phyloP scores from a whole-genome alignment of 2,329 filamentous ascomycete species.

The Hymenoscyphus albidus region DNA sequence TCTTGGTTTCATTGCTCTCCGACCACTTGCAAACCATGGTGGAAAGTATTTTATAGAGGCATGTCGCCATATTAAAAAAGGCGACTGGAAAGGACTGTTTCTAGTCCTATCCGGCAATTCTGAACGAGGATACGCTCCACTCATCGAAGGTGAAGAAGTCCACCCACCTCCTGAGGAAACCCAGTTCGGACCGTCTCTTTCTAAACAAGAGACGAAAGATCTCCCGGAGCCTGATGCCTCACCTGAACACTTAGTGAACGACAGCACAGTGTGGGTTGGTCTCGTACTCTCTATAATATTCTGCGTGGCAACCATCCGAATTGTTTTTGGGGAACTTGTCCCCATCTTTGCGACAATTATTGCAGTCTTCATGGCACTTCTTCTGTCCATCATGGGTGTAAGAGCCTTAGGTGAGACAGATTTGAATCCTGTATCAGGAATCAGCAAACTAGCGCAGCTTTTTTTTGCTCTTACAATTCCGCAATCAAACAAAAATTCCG shows the following conservation, averaged over 20 bases:
- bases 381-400: conserved; percentile 74
- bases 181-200: conserved; percentile 2
- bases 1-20: conserved; percentile 70
- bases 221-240: conserved; percentile 68
- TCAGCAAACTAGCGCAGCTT: conserved; percentile 92
- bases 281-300: conserved; percentile 72
- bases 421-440: conserved; percentile 92
- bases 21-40: conserved; percentile 53
- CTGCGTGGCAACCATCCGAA: conserved; percentile 76
- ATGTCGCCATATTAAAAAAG: conserved; percentile 25
- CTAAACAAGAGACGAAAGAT: conserved; percentile 26
- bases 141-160: conserved; percentile 23
- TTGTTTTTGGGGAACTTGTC: conserved; percentile 79
- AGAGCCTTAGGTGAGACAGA: conserved; percentile 77
- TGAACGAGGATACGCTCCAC: conserved; percentile 29
- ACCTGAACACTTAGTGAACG: conserved; percentile 73
- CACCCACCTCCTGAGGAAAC: conserved; percentile 18
- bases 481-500: conserved; percentile 71
- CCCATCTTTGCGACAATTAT: conserved; percentile 71
- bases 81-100: conserved; percentile 32
- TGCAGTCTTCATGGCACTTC: conserved; percentile 78
- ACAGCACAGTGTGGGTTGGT: conserved; percentile 66
- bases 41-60: conserved; percentile 37
- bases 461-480: conserved; percentile 92
- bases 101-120: conserved; percentile 17